These are phyloP conservation scores for Nemania sp. DNA, from an alignment of 2,329 filamentous ascomycete genomes.

Conservation along the genomic window DNA sequence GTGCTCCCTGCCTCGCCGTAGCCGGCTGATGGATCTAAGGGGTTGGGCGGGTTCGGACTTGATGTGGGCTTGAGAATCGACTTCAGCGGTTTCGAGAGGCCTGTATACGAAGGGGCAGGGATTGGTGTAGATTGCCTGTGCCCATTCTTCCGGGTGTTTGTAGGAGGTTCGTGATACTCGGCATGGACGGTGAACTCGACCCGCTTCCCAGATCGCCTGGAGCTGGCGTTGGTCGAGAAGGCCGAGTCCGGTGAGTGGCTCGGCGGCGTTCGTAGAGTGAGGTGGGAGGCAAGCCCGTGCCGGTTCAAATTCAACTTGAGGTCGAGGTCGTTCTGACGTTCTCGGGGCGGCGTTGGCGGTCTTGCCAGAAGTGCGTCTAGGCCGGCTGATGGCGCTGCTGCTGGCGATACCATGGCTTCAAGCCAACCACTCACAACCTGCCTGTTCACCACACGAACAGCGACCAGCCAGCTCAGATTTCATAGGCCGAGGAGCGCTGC, in stretches of 20 bases:
- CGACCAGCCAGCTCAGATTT: conserved; percentile 29
- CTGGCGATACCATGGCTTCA: conserved; percentile 57
- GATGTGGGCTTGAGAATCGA: conserved; percentile 82
- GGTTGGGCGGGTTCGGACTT: conserved; percentile 56
- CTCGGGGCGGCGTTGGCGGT: conserved; percentile 76
- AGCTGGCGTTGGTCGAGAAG: conserved; percentile 58
- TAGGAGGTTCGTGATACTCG: conserved; percentile 67
- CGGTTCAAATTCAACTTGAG: conserved; percentile 54
- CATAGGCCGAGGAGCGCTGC: conserved; percentile 39
- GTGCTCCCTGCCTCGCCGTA: conserved; percentile 53
- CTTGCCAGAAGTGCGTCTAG: conserved; percentile 67
- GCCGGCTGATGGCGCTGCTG: conserved; percentile 53
- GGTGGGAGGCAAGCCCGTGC: conserved; percentile 55
- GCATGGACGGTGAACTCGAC: conserved; percentile 69
- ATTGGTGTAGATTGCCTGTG: conserved; percentile 56
- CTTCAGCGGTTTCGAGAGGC: conserved; percentile 63
- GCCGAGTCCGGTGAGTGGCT: conserved; percentile 60
- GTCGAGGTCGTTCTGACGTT: conserved; percentile 58
- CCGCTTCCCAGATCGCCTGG: conserved; percentile 62
- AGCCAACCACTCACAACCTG: conserved; percentile 43
- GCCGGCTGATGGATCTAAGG: conserved; percentile 58
- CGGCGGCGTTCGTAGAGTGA: conserved; percentile 65
- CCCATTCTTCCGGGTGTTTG: conserved; percentile 56
- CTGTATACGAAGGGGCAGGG: conserved; percentile 55
- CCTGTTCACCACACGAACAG: conserved; percentile 43